Conservation (phyloP, 768 basidiomycete genomes). For the Psilocybe cyanescens region DNA sequence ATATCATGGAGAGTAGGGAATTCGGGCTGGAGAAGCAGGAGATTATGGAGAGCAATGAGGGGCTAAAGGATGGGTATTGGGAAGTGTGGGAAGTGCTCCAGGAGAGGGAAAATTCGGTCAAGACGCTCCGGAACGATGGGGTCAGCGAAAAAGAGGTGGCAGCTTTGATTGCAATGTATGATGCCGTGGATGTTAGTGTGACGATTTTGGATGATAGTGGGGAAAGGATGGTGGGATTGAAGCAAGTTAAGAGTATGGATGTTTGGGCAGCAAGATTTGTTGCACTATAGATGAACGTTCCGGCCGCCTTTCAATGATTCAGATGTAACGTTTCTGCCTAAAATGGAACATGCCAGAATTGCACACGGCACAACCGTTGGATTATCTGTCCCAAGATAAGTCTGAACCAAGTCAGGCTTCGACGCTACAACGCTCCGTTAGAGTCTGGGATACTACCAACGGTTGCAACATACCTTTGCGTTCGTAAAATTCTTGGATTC, state of each 20-base stretch:
- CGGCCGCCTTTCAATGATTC: too few relatives aligned
- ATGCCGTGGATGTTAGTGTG: slow-evolving; percentile 1
- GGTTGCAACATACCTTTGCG: too few relatives aligned
- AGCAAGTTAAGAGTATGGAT: neutral
- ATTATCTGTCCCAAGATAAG: too few relatives aligned
- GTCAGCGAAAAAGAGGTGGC: neutral
- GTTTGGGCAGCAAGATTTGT: slow-evolving; percentile 1
- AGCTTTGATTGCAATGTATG: neutral
- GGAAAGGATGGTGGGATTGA: neutral
- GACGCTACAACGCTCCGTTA: too few relatives aligned
- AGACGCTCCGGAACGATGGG: neutral
- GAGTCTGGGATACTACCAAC: too few relatives aligned
- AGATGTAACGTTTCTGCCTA: too few relatives aligned
- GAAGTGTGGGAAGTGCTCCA: slow-evolving; percentile 8
- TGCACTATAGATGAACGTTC: neutral
- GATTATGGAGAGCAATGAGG: neutral
- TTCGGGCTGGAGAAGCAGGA: slow-evolving; percentile 9
- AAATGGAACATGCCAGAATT: too few relatives aligned
- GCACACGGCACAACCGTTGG: too few relatives aligned
- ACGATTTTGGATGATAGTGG: neutral
- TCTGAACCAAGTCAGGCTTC: too few relatives aligned
- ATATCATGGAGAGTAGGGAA: slow-evolving; percentile 4
- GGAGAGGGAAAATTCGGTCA: neutral
- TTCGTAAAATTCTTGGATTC: too few relatives aligned
- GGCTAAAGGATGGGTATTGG: slow-evolving; percentile 15